Evolutionary conservation across 2,329 filamentous ascomycete genomes (phyloP).

Genomic region (Bipolaris bicolor): DNA sequence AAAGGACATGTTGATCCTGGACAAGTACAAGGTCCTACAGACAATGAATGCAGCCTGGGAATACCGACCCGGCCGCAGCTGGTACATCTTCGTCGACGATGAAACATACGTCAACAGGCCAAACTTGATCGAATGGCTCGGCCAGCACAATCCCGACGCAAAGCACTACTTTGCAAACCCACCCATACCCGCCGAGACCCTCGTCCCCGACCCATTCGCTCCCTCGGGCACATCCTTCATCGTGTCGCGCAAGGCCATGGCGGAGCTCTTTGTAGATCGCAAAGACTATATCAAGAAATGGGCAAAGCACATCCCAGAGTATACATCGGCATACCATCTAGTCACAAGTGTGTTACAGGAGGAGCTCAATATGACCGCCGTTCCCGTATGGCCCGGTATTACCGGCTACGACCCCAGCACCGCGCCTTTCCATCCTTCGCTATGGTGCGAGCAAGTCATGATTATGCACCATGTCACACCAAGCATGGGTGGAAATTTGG

Average conservation of each 20-base stretch:
- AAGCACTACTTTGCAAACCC: slow-evolving; percentile 60
- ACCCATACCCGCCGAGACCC: slow-evolving; percentile 17
- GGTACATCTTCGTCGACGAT: slow-evolving; percentile 66
- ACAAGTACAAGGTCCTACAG: slow-evolving; percentile 51
- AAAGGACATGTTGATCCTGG: slow-evolving; percentile 28
- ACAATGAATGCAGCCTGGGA: slow-evolving; percentile 45
- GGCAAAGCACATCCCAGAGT: slow-evolving; percentile 53
- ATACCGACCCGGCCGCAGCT: slow-evolving; percentile 56
- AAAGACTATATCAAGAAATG: slow-evolving; percentile 50
- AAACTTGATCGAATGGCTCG: slow-evolving; percentile 61
- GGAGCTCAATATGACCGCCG: slow-evolving; percentile 55
- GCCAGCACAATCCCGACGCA: slow-evolving; percentile 55
- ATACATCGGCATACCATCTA: slow-evolving; percentile 60
- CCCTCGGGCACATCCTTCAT: slow-evolving; percentile 62
- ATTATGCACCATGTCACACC: slow-evolving; percentile 55
- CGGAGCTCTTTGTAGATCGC: slow-evolving; percentile 51
- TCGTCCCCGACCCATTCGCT: slow-evolving; percentile 53
- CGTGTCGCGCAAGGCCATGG: slow-evolving; percentile 58
- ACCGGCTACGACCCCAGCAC: slow-evolving; percentile 39
- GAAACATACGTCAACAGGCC: slow-evolving; percentile 64
- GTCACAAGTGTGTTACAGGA: slow-evolving; percentile 54
- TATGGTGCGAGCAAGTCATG: slow-evolving; percentile 48
- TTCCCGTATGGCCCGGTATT: slow-evolving; percentile 55
- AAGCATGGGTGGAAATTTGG: slow-evolving; percentile 52
- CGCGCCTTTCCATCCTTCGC: slow-evolving; percentile 52